Percentiles rank a stretch among this genome's conserved stretches.
phyloP scores from a whole-genome alignment of 2,329 filamentous ascomycete genomes.

The Microcyclospora pomicola region DNA sequence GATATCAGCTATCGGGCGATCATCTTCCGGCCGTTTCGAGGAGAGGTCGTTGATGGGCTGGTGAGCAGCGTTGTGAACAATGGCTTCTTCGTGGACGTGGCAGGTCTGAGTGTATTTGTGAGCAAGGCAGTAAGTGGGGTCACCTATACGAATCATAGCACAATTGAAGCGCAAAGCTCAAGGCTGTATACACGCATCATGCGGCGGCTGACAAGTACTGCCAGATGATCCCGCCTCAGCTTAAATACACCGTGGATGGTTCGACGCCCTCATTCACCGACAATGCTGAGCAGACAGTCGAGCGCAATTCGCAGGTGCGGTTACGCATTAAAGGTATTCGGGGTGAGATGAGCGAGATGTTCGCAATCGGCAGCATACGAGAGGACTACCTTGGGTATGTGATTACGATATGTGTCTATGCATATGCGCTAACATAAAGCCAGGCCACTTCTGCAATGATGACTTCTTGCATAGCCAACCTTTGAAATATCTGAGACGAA shows the following conservation, averaged over 20 bases:
- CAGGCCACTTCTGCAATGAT: too few species aligned
- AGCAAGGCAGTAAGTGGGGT: slow-evolving; percentile 58
- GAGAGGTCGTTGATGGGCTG: slow-evolving; percentile 93
- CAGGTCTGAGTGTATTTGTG: slow-evolving; percentile 65
- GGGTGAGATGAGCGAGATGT: slow-evolving; percentile 88
- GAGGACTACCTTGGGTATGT: slow-evolving; percentile 38
- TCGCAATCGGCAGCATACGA: slow-evolving; percentile 94
- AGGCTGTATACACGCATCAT: neutral
- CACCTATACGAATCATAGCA: neutral
- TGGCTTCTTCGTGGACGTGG: slow-evolving; percentile 78
- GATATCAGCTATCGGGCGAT: slow-evolving; percentile 91
- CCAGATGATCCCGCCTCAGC: slow-evolving; percentile 77
- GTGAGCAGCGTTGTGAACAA: slow-evolving; percentile 84
- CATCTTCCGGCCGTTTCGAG: slow-evolving; percentile 95
- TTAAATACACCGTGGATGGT: slow-evolving; percentile 89
- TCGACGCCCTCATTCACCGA: slow-evolving; percentile 96
- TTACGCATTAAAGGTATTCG: slow-evolving; percentile 90
- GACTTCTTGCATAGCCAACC: too few species aligned
- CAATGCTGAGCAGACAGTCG: slow-evolving; percentile 84
- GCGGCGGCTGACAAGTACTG: neutral
- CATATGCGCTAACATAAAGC: too few species aligned
- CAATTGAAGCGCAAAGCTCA: neutral
- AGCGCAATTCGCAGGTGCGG: slow-evolving; percentile 83
- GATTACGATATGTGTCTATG: too few species aligned
- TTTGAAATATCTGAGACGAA: too few species aligned